Conservation (phyloP, 1,139 yeast species). For the Debaryomycetaceae sp. region DNA sequence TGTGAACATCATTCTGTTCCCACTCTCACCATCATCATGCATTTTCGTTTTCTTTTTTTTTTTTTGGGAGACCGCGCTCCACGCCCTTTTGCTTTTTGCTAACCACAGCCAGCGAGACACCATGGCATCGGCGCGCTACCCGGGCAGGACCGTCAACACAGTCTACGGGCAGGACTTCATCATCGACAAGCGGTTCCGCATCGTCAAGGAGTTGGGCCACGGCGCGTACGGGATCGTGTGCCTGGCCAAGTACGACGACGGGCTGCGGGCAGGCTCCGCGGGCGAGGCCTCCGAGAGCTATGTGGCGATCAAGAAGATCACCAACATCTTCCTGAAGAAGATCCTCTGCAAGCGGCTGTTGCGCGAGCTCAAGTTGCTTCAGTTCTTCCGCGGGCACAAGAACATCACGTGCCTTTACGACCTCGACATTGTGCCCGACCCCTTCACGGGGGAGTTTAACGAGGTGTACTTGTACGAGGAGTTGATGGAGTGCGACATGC, state of each 20-base stretch:
- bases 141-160: constrained; percentile 40
- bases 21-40: too few relatives aligned
- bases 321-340: constrained; percentile 85
- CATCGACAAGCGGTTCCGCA: constrained; percentile 77
- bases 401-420: constrained; percentile 93
- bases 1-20: too few relatives aligned
- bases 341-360: constrained; percentile 86
- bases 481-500: constrained; percentile 97
- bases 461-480: constrained; percentile 92
- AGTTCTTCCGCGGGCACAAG: constrained; percentile 89
- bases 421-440: constrained; percentile 83
- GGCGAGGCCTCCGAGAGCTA: constrained; percentile 23
- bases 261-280: constrained; percentile 20
- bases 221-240: constrained; percentile 98
- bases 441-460: constrained; percentile 65
- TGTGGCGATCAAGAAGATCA: constrained; percentile 92
- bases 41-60: too few relatives aligned
- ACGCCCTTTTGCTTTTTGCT: too few relatives aligned
- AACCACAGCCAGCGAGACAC: too few relatives aligned
- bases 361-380: constrained; percentile 79
- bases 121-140: constrained; percentile 13
- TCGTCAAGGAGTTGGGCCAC: constrained; percentile 89
- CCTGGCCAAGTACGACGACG: constrained; percentile 83
- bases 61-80: too few relatives aligned
- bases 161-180: constrained; percentile 89